phyloP scores from a whole-genome alignment of 2,329 filamentous ascomycete genomes.

The Trichoderma atrobrunneum region DNA sequence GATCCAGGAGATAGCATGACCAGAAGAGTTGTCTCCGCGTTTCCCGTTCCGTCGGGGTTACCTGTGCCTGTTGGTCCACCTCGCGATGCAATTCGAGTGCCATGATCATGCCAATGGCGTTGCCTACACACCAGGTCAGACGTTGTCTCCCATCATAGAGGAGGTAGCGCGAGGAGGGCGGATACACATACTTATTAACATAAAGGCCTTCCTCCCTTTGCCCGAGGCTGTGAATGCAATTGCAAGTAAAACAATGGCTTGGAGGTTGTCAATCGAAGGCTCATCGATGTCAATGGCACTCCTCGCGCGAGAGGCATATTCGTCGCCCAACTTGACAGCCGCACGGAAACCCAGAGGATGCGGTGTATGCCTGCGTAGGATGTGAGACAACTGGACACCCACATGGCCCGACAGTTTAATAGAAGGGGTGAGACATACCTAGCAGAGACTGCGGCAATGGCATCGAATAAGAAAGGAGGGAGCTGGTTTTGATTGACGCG shows the following conservation, averaged over 20 bases:
- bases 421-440: slow-evolving; percentile 44
- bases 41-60: slow-evolving; percentile 69
- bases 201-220: slow-evolving; percentile 80
- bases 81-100: slow-evolving; percentile 80
- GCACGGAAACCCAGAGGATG: slow-evolving; percentile 66
- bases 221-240: slow-evolving; percentile 74
- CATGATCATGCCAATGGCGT: slow-evolving; percentile 70
- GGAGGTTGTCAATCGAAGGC: slow-evolving; percentile 73
- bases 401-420: not conserved
- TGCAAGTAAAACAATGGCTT: slow-evolving; percentile 71
- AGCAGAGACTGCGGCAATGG: slow-evolving; percentile 60
- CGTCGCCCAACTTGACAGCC: slow-evolving; percentile 65
- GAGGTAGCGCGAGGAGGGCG: not conserved
- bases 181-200: slow-evolving; percentile 66
- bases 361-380: slow-evolving; percentile 55
- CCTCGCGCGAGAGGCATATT: slow-evolving; percentile 69
- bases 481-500: slow-evolving; percentile 67
- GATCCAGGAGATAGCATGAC: slow-evolving; percentile 83
- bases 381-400: not conserved
- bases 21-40: slow-evolving; percentile 79
- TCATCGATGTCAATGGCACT: slow-evolving; percentile 74
- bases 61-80: slow-evolving; percentile 58
- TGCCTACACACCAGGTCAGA: slow-evolving; percentile 11
- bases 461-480: slow-evolving; percentile 51
- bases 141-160: not conserved